Evolutionary conservation across 768 basidiomycete species (phyloP).

Genomic region (Mycena vitilis): DNA sequence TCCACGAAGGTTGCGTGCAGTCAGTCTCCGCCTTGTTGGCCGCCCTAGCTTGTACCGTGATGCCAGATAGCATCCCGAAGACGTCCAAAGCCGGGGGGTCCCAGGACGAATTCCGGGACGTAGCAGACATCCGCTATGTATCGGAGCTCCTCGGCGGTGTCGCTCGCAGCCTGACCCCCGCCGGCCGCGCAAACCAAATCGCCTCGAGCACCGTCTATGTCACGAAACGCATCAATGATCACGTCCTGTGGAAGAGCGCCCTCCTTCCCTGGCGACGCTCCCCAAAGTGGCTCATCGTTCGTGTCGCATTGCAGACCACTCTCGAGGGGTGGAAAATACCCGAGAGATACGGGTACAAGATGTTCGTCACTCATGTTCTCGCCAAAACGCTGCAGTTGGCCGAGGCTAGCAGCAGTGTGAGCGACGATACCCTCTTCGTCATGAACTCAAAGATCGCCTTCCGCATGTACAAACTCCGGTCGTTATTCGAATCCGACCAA

Average conservation of each 20-base stretch:
- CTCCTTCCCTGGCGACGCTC: conserved; percentile 62
- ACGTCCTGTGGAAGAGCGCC: conserved; percentile 55
- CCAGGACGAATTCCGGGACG: conserved; percentile 53
- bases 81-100: conserved; percentile 51
- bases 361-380: conserved; percentile 58
- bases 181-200: conserved; percentile 38
- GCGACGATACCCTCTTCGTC: conserved; percentile 48
- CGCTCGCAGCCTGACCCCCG: conserved; percentile 47
- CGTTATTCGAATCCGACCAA: conserved; percentile 22
- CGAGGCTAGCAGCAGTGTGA: background rate
- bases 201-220: conserved; percentile 11
- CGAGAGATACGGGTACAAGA: conserved; percentile 52
- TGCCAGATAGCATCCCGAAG: conserved; percentile 47
- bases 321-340: conserved; percentile 33
- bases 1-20: conserved; percentile 42
- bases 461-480: conserved; percentile 52
- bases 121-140: conserved; percentile 59
- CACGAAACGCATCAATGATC: conserved; percentile 58
- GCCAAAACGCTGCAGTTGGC: conserved; percentile 42
- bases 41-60: conserved; percentile 48
- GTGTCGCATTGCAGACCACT: conserved; percentile 57
- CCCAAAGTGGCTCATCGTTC: conserved; percentile 61
- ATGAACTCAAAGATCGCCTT: conserved; percentile 52
- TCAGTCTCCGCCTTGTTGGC: conserved; percentile 54
- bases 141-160: conserved; percentile 62